Percentiles rank a stretch among this genome's conserved stretches.
Evolutionary conservation across 768 basidiomycete species (phyloP).

Genomic region (Tylopilus sp.): DNA sequence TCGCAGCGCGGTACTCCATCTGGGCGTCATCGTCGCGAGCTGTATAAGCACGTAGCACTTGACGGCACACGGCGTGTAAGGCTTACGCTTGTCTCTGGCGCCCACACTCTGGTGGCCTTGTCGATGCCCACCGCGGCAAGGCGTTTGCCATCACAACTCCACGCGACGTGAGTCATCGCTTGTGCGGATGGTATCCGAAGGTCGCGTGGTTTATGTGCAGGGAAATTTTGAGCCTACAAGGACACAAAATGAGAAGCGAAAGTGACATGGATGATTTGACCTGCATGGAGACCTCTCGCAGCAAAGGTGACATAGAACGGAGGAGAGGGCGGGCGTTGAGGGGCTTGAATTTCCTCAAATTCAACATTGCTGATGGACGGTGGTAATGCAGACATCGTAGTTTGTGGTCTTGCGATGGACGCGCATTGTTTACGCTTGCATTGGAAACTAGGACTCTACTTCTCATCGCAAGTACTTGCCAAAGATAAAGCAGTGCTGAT

Average conservation of each 20-base stretch:
- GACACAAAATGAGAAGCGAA: constrained; percentile 25
- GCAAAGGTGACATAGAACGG: constrained; percentile 69
- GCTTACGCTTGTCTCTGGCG: constrained; percentile 69
- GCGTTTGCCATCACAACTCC: constrained; percentile 82
- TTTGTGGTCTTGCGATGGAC: too few relatives aligned
- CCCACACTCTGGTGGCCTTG: constrained; percentile 51
- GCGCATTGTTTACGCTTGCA: too few relatives aligned
- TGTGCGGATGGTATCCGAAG: too few relatives aligned
- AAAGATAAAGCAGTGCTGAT: background rate
- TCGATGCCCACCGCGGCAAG: constrained; percentile 82
- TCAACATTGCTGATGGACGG: constrained; percentile 35
- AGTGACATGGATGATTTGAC: constrained; percentile 7
- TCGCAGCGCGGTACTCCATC: constrained; percentile 70
- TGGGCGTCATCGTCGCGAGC: constrained; percentile 28
- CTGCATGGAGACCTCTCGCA: constrained; percentile 71
- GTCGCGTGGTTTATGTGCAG: too few relatives aligned
- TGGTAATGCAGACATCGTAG: too few relatives aligned
- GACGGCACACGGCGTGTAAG: background rate
- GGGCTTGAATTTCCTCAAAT: constrained; percentile 54
- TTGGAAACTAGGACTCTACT: background rate
- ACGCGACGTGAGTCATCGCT: constrained; percentile 72
- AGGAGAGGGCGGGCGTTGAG: constrained; percentile 65
- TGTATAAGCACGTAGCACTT: background rate
- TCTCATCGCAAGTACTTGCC: background rate
- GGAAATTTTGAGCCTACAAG: too few relatives aligned